Evolutionary conservation across 805 yeast species (phyloP).

Genomic region (Teunomyces pallodes): DNA sequence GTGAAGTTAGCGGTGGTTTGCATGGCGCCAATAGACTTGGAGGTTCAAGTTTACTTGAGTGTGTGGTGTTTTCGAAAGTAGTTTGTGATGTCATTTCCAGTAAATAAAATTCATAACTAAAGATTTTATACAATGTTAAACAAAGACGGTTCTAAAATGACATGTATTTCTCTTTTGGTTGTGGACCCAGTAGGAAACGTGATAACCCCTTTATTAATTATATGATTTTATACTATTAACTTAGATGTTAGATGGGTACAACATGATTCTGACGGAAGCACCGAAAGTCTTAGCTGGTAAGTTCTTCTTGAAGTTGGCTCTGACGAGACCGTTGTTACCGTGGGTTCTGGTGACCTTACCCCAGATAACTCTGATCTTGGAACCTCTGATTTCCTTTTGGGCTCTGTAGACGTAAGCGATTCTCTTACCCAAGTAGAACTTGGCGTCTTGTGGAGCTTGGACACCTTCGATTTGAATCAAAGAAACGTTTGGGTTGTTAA

Average conservation of each 20-base stretch:
- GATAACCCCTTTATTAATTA: slow-evolving; percentile 4
- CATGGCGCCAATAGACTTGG: slow-evolving; percentile 64
- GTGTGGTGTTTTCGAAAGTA: slow-evolving; percentile 59
- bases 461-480: slow-evolving; percentile 98
- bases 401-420: slow-evolving; percentile 99
- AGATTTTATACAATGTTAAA: not conserved
- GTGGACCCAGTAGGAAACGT: slow-evolving; percentile 2
- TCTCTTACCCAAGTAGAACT: slow-evolving; percentile 99
- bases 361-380: slow-evolving; percentile 99
- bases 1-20: slow-evolving; percentile 68
- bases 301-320: slow-evolving; percentile 99
- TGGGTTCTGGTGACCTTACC: slow-evolving; percentile 98
- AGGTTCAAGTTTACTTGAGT: slow-evolving; percentile 56
- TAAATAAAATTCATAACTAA: not conserved
- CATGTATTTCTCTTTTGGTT: not conserved
- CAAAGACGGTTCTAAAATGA: not conserved
- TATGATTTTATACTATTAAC: slow-evolving; percentile 9
- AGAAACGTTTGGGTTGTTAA: slow-evolving; percentile 97
- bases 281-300: slow-evolving; percentile 99
- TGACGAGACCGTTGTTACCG: slow-evolving; percentile 97
- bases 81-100: slow-evolving; percentile 15
- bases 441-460: slow-evolving; percentile 85
- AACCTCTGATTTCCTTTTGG: slow-evolving; percentile 95
- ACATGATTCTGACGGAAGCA: slow-evolving; percentile 99
- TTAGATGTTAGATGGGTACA: slow-evolving; percentile 99